Base-by-base conservation (phyloP, 2,329 filamentous ascomycete species). In the Colletotrichum higginsianum region DNA sequence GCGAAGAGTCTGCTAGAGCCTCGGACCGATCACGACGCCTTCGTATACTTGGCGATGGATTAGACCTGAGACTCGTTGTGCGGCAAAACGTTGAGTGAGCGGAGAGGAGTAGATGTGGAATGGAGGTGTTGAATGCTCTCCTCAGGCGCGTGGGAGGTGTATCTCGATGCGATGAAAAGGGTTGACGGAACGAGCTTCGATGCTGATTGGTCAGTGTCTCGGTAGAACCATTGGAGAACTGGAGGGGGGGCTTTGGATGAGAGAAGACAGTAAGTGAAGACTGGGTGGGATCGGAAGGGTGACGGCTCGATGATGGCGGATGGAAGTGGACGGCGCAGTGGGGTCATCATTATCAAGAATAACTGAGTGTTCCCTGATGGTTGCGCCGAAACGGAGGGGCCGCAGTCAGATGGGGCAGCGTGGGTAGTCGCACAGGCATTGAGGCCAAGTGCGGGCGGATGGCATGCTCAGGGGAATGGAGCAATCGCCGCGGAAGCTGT, bases 11-110 rank as follows among this genome's bases (percentile, higher is more conserved):
- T 15, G 40, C 26, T 23, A 47, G 18, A 52, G 16, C n/a, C 12
- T 50, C 35, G 60, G 21, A 44, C 35, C 47, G 44, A 69, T 64
- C 42, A 46, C 60, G 56, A 64, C 42, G 69, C 69, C 69, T 60
- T 11, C 65, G 65, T 72, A 30, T 72, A 72, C 69, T 69, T 69
- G 69, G 69, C 65, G 65, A 61, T 64, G 52, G 35, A 55, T 58
- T 53, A 62, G 56, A 40, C 21, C 65, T 35, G 15, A 47, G 52
- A n/a, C 44, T 35, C 35, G 50, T 40, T 60, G 46, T 38, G 44
- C 46, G 40, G 56, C 46, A 13, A 44, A 38, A 47, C 21, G 5
- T 46, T 16, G 13, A 44, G 18, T 16, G 23, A 38, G 47, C 13
- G n/a, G 38, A 40, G 8, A 64, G 18, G n/a, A 23, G 21, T n/a